Evolutionary conservation across 306 rosid species (phyloP).

Genomic region (Phaseolus lunatus): DNA sequence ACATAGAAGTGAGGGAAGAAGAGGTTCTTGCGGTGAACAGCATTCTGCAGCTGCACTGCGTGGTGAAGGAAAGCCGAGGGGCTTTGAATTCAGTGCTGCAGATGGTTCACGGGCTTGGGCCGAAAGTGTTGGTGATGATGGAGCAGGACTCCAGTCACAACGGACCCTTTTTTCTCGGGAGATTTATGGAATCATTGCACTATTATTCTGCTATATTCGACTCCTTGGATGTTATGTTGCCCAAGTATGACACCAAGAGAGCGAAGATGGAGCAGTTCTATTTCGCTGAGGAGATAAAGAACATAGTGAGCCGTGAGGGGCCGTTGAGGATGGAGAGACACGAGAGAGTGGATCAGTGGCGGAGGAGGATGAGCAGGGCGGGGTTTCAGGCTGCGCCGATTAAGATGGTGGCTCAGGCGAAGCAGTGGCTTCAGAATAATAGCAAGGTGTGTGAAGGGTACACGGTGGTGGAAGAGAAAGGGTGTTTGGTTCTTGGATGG

Average conservation of each 20-base stretch:
- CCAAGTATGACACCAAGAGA: slow-evolving; percentile 79
- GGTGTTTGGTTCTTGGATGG: slow-evolving; percentile 94
- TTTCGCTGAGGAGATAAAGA: slow-evolving; percentile 91
- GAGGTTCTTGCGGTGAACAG: slow-evolving; percentile 79
- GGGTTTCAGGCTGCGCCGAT: slow-evolving; percentile 78
- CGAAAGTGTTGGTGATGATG: slow-evolving; percentile 68
- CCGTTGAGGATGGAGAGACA: slow-evolving; percentile 88
- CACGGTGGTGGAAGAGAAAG: slow-evolving; percentile 81
- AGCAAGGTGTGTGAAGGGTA: slow-evolving; percentile 68
- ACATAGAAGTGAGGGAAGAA: slow-evolving; percentile 58
- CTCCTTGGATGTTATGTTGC: slow-evolving; percentile 78
- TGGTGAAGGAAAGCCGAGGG: slow-evolving; percentile 89
- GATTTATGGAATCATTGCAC: slow-evolving; percentile 90
- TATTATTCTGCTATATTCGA: slow-evolving; percentile 93
- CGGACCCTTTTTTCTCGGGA: slow-evolving; percentile 94
- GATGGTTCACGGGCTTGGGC: slow-evolving; percentile 71
- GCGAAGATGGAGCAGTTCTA: slow-evolving; percentile 91
- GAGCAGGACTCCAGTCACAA: slow-evolving; percentile 94
- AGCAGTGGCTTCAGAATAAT: slow-evolving; percentile 74
- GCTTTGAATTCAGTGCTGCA: slow-evolving; percentile 79
- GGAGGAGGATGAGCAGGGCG: slow-evolving; percentile 87
- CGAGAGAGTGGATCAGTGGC: slow-evolving; percentile 91
- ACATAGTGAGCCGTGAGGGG: slow-evolving; percentile 94
- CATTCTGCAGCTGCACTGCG: slow-evolving; percentile 88
- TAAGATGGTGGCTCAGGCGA: slow-evolving; percentile 70